Evolutionary conservation across 495 filamentous ascomycete species (phyloP), one percentile per base, ranked within the genome.

Genomic region (Durotheca rogersii): DNA sequence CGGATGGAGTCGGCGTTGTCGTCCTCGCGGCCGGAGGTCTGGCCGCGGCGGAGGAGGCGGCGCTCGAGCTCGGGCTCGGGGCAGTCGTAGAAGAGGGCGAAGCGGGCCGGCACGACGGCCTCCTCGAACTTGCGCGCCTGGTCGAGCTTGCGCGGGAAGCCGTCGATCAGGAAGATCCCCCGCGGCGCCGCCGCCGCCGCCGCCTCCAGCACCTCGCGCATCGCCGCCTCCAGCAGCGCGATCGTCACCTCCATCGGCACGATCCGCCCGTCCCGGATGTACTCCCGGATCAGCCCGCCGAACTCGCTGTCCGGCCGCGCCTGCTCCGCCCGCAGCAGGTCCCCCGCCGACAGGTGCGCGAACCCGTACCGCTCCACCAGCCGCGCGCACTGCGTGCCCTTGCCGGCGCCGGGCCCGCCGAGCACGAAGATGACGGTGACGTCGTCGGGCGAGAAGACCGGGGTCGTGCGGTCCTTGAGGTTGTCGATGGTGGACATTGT

Each of bases 231-330:
- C 2, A 98, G 80, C 11, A 98, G 68, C 19, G 86, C 83, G 29
- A 98, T 85, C n/a, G 93, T 98, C 15, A 98, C 90, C 64, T 97
- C 92, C 92, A 95, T 95, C 7, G 93, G 93, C 53, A 98, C 93
- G 69, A 98, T 98, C 58, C 81, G 84, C 51, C 93, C 93, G 65
- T 98, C 85, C 29, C 81, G 82, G 77, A 98, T 98, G 75, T 90
- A 89, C 36, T 82, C 74, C 49, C 83, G 84, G 79, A 98, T 98
- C 69, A 97, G 76, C 23, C 85, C 78, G 62, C 93, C 93, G 69
- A 94, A 96, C 66, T 95, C 77, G 56, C 81, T 86, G 31, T 88
- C 90, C 4, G 81, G 75, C 7, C 93, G 85, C 58, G 89, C 76
- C 73, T 98, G 93, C 71, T 98, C 93, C 36, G 87, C 90, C 35